Evolutionary conservation across 768 basidiomycete genomes (phyloP).

Genomic region (Porphyrellus cyaneotinctus): DNA sequence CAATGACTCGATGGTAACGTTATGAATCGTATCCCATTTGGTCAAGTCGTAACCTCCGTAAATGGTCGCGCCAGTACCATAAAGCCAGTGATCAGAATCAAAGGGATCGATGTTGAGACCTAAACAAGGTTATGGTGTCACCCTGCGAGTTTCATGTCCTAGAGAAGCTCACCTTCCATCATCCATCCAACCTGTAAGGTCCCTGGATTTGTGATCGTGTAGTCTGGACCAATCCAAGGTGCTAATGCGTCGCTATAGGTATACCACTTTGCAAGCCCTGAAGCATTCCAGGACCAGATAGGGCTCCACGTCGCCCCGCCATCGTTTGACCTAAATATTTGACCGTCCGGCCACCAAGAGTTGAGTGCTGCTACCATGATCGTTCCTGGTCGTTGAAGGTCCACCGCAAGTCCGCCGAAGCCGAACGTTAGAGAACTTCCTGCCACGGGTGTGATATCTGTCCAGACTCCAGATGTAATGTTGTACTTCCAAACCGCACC

Average conservation of each 20-base stretch:
- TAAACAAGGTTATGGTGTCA: slow-evolving; percentile 14
- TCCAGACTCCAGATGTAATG: slow-evolving; percentile 52
- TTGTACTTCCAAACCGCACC: slow-evolving; percentile 51
- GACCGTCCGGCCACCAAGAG: slow-evolving; percentile 58
- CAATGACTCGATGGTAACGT: slow-evolving; percentile 53
- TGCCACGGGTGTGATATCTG: slow-evolving; percentile 58
- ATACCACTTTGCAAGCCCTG: slow-evolving; percentile 44
- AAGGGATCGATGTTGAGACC: slow-evolving; percentile 60
- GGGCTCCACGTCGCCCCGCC: slow-evolving; percentile 56
- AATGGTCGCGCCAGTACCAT: slow-evolving; percentile 66
- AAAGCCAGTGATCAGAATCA: slow-evolving; percentile 66
- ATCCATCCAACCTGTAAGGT: slow-evolving; percentile 62
- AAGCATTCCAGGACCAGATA: slow-evolving; percentile 52
- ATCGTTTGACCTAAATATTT: slow-evolving; percentile 59
- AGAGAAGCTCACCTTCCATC: slow-evolving; percentile 50
- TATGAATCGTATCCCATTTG: slow-evolving; percentile 57
- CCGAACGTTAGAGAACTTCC: slow-evolving; percentile 59
- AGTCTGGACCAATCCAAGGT: slow-evolving; percentile 56
- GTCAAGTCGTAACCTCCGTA: slow-evolving; percentile 55
- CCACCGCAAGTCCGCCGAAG: slow-evolving; percentile 59
- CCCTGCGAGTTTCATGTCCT: too few relatives aligned
- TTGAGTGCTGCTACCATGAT: slow-evolving; percentile 67
- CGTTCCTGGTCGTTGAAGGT: slow-evolving; percentile 56
- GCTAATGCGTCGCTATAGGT: slow-evolving; percentile 51
- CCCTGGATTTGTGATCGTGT: slow-evolving; percentile 41